These are phyloP conservation scores for Fusarium buharicum DNA, from an alignment of 2,329 filamentous ascomycete genomes.

Conservation along the genomic window DNA sequence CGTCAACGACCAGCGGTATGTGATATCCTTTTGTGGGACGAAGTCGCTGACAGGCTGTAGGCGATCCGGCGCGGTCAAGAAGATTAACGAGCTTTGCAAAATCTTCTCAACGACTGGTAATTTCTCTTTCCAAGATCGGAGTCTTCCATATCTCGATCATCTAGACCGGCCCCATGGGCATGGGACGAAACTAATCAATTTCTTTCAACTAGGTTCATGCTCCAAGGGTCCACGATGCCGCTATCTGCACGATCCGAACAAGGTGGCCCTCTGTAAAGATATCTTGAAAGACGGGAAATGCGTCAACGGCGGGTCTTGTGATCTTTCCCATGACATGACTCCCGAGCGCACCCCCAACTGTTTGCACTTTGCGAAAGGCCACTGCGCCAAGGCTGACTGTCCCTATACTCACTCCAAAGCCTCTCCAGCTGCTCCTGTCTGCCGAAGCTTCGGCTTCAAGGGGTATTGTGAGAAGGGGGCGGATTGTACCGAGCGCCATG, in stretches of 20 bases:
- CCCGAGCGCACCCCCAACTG: constrained; percentile 88
- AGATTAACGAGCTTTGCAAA: constrained; percentile 79
- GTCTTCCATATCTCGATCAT: constrained; percentile 31
- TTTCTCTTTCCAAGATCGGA: constrained; percentile 56
- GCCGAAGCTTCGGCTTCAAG: constrained; percentile 82
- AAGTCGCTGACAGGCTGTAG: constrained; percentile 57
- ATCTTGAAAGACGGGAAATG: constrained; percentile 85
- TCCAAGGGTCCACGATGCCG: constrained; percentile 82
- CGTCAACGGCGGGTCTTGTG: constrained; percentile 79
- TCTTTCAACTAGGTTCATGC: constrained; percentile 75
- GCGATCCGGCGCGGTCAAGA: constrained; percentile 67
- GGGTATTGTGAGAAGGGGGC: constrained; percentile 90
- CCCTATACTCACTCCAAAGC: constrained; percentile 87
- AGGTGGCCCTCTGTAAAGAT: constrained; percentile 90
- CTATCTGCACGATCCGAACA: constrained; percentile 84
- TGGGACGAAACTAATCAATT: constrained; percentile 57
- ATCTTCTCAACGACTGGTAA: constrained; percentile 76
- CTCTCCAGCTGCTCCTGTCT: constrained; percentile 80
- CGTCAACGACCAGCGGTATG: constrained; percentile 80
- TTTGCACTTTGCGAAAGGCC: constrained; percentile 88
- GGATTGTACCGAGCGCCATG: constrained; percentile 82
- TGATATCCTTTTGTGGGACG: constrained; percentile 40
- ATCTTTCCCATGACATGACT: constrained; percentile 87
- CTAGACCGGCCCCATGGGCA: constrained; percentile 52
- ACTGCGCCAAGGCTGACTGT: constrained; percentile 88